Base-by-base conservation (phyloP, 176 grass and related monocot genomes). In the Carex parvula region DNA sequence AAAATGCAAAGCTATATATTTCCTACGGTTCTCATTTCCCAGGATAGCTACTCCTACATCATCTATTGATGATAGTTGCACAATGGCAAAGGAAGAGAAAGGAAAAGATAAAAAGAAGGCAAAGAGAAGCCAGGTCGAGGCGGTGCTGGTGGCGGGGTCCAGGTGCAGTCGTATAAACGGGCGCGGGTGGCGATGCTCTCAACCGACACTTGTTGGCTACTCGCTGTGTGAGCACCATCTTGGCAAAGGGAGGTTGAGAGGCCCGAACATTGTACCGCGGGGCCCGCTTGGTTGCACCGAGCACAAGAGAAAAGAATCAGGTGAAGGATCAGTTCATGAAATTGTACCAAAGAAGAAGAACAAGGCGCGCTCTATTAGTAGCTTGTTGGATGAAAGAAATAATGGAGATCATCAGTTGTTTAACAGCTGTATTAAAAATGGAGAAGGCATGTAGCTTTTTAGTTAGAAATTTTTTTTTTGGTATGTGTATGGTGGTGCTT, bases 151-250 rank as follows among this genome's bases (percentile, higher is more conserved):
- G 85, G 93, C 90, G 64, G 97, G 97, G 29, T 99, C 97, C 0
- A 87, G 97, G 76, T 99, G 97, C 87, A 94, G 97, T 89, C 97
- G 97, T 53, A 88, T 96, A 44, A 99, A 99, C 60, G 97, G 97
- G 8, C 90, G 93, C 13, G 97, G 97, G 62, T 99, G 97, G 97
- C 91, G 91, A 11, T 99, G 97, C 88, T 87, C 91, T 87, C 97
- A 99, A 84, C 86, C 85, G 29, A 99, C 97, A 53, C 81, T 91
- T 65, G 87, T 94, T 6, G 97, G 97, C 11, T 99, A 99, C 88
- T 89, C 91, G 3, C 87, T 99, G 75, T 99, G 97, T 72, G 91
- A 96, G 87, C 91, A 99, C 88, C 93, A 99, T 79, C 90, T 99
- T 17, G 93, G 97, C 81, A 99, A 99, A 77, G 93, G 97, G 64